Conservation (phyloP, 2,329 filamentous ascomycete species). For the Cladophialophora yegresii region DNA sequence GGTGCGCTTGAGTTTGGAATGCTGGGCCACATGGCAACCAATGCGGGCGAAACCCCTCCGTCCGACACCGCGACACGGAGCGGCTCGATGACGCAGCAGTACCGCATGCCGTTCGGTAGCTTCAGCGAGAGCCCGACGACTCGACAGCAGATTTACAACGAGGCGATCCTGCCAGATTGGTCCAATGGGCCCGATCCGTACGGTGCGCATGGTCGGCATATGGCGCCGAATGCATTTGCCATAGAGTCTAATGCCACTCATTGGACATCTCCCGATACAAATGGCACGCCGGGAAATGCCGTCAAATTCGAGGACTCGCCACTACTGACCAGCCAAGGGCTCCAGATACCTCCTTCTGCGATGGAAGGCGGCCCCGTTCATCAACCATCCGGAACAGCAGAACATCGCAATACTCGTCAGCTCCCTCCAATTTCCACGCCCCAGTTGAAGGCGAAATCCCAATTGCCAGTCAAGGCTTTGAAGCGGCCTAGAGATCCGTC, state of each 20-base stretch:
- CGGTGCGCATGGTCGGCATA: slow-evolving; percentile 39
- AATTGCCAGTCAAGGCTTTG: slow-evolving; percentile 34
- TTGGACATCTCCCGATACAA: slow-evolving; percentile 61
- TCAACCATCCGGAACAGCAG: slow-evolving; percentile 31
- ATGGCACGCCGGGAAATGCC: slow-evolving; percentile 52
- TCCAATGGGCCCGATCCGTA: slow-evolving; percentile 45
- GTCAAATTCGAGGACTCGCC: slow-evolving; percentile 38
- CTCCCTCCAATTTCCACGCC: slow-evolving; percentile 47
- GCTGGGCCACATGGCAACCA: slow-evolving; percentile 93
- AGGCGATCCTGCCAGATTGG: slow-evolving; percentile 52
- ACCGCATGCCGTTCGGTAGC: slow-evolving; percentile 42
- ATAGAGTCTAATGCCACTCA: slow-evolving; percentile 61
- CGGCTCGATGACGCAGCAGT: slow-evolving; percentile 48
- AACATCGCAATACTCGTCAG: slow-evolving; percentile 42
- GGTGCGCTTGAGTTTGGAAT: slow-evolving; percentile 95
- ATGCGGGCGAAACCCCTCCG: slow-evolving; percentile 75
- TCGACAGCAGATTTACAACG: slow-evolving; percentile 47
- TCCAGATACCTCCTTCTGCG: slow-evolving; percentile 25
- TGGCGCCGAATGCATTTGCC: slow-evolving; percentile 60
- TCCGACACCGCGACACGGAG: slow-evolving; percentile 59
- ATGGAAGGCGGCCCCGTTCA: slow-evolving; percentile 12
- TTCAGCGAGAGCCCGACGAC: slow-evolving; percentile 51
- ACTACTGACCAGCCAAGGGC: slow-evolving; percentile 40
- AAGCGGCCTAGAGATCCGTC: slow-evolving; percentile 71
- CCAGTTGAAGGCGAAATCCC: slow-evolving; percentile 46